Evolutionary conservation across 2,329 filamentous ascomycete genomes (phyloP).

Genomic region (Sphaceloma murrayae): DNA sequence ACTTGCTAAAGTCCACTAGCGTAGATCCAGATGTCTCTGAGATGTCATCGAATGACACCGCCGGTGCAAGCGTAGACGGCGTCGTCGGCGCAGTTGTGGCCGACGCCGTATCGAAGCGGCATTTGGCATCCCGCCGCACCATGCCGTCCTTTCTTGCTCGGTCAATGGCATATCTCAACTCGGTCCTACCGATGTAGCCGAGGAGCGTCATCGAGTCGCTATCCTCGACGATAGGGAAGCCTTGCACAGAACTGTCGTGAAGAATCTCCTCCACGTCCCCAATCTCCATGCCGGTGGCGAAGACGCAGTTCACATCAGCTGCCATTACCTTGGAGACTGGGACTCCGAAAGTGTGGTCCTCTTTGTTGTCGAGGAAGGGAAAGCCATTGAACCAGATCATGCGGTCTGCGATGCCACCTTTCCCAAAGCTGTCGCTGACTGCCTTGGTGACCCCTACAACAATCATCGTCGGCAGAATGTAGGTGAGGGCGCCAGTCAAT

Average conservation of each 20-base stretch:
- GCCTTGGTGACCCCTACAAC: constrained; percentile 95
- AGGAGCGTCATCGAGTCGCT: constrained; percentile 59
- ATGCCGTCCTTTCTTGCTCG: constrained; percentile 60
- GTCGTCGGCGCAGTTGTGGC: constrained; percentile 21
- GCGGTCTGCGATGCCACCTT: constrained; percentile 89
- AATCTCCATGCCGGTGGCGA: constrained; percentile 63
- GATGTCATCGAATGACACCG: constrained; percentile 50
- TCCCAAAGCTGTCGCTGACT: constrained; percentile 82
- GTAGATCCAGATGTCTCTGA: constrained; percentile 47
- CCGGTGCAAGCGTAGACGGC: constrained; percentile 28
- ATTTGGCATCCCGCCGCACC: constrained; percentile 59
- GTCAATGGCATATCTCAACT: constrained; percentile 83
- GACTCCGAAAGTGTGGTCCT: constrained; percentile 93
- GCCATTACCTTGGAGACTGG: constrained; percentile 89
- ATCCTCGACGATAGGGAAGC: constrained; percentile 84
- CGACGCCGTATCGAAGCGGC: constrained; percentile 49
- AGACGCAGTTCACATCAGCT: constrained; percentile 61
- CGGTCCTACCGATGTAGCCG: constrained; percentile 87
- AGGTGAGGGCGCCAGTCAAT: constrained; percentile 90
- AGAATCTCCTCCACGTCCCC: constrained; percentile 69
- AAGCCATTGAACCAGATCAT: constrained; percentile 99
- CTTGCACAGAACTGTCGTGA: constrained; percentile 72
- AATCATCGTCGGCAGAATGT: constrained; percentile 97
- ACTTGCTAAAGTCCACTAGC: constrained; percentile 70
- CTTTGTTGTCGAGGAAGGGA: constrained; percentile 92